Conservation (phyloP, 139 green algal genomes). For the Picochlorum sp. region DNA sequence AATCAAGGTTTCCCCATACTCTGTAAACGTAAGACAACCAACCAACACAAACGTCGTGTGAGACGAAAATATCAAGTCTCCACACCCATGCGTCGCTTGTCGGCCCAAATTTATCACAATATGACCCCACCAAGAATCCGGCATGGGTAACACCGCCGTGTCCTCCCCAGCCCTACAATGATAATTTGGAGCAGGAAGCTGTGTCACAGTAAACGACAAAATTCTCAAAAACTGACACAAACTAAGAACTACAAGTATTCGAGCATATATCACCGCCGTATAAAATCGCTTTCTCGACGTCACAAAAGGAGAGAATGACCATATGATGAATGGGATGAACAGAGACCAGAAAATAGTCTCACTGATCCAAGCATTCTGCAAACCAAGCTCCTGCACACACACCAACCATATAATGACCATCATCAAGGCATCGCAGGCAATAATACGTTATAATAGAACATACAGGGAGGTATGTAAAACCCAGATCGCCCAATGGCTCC, state of each 20-base stretch:
- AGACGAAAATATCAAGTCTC: slow-evolving; percentile 87
- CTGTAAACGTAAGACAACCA: slow-evolving; percentile 66
- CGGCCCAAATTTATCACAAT: slow-evolving; percentile 55
- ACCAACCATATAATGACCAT: too few species aligned
- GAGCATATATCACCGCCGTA: slow-evolving; percentile 71
- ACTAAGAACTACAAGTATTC: slow-evolving; percentile 69
- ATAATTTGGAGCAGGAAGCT: slow-evolving; percentile 77
- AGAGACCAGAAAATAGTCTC: slow-evolving; percentile 68
- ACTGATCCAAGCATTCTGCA: slow-evolving; percentile 68
- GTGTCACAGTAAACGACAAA: slow-evolving; percentile 74
- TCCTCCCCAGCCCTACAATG: slow-evolving; percentile 63
- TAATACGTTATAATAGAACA: slow-evolving; percentile 10
- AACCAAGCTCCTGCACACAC: slow-evolving; percentile 54
- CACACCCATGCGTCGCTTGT: slow-evolving; percentile 66
- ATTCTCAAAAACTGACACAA: slow-evolving; percentile 81
- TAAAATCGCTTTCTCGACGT: slow-evolving; percentile 73
- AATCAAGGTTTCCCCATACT: slow-evolving; percentile 52
- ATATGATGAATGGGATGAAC: slow-evolving; percentile 67
- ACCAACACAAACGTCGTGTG: slow-evolving; percentile 74
- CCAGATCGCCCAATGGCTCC: slow-evolving; percentile 64
- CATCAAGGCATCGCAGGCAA: neutral
- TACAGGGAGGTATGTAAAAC: slow-evolving; percentile 64
- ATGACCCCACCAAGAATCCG: slow-evolving; percentile 61
- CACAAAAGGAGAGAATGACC: slow-evolving; percentile 82
- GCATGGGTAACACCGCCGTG: slow-evolving; percentile 47